phyloP scores from a whole-genome alignment of 2,329 filamentous ascomycete genomes.

The Tolypocladium tundrense region DNA sequence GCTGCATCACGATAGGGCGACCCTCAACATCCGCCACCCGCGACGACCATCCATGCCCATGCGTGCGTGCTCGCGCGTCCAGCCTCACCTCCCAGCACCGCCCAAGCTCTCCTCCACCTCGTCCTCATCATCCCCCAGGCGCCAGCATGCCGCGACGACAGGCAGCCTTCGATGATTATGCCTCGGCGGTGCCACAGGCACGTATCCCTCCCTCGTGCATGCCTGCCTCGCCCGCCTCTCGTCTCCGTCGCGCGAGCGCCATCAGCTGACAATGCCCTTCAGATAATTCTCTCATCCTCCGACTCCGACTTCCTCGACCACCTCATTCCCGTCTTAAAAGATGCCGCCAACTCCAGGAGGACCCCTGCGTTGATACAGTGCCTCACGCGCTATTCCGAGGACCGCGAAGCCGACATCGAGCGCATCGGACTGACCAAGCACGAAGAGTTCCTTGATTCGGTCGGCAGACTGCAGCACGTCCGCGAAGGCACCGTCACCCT shows the following conservation, averaged over 20 bases:
- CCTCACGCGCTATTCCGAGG: slow-evolving; percentile 61
- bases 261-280: slow-evolving; percentile 2
- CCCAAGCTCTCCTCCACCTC: neutral
- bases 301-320: slow-evolving; percentile 94
- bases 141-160: slow-evolving; percentile 33
- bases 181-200: slow-evolving; percentile 35
- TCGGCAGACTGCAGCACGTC: slow-evolving; percentile 87
- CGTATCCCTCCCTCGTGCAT: neutral
- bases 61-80: neutral
- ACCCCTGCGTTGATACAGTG: slow-evolving; percentile 66
- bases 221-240: neutral
- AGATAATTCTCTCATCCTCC: slow-evolving; percentile 89
- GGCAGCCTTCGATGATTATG: slow-evolving; percentile 36
- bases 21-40: neutral
- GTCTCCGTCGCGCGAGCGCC: neutral
- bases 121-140: neutral
- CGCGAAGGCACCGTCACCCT: slow-evolving; percentile 82
- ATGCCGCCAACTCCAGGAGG: slow-evolving; percentile 68
- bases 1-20: neutral
- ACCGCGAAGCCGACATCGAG: slow-evolving; percentile 86
- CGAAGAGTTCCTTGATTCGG: slow-evolving; percentile 88
- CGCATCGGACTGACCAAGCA: slow-evolving; percentile 91
- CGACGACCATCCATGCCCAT: neutral
- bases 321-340: slow-evolving; percentile 85
- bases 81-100: neutral